phyloP scores from a whole-genome alignment of 176 grass and related monocot genomes.

The Eleusine indica region DNA sequence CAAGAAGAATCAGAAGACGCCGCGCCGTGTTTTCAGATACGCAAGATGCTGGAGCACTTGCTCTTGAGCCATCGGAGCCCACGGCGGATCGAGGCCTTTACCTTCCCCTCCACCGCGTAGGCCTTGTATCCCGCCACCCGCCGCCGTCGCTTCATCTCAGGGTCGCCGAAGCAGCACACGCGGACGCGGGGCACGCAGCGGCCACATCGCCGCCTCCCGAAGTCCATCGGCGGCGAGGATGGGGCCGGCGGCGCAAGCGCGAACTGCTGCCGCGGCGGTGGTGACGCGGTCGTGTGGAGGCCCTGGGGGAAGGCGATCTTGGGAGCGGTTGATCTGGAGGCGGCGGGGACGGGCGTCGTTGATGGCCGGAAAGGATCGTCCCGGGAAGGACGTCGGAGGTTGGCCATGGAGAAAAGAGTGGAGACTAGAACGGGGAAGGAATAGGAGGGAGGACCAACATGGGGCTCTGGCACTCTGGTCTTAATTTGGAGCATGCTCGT shows the following conservation, averaged over 20 bases:
- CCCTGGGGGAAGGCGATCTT: not conserved
- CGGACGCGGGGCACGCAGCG: not conserved
- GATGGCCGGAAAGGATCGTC: constrained; percentile 24
- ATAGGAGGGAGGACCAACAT: not conserved
- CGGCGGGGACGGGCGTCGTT: not conserved
- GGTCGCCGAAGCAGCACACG: constrained; percentile 68
- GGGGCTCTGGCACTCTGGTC: not conserved
- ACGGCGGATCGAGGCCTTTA: constrained; percentile 73
- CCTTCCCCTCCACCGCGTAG: constrained; percentile 72
- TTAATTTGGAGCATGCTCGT: constrained; percentile 31
- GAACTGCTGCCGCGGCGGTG: not conserved
- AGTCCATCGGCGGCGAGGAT: not conserved
- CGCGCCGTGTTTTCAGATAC: constrained; percentile 22
- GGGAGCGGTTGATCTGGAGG: not conserved
- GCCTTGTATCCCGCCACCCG: constrained; percentile 76
- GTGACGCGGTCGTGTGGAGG: not conserved
- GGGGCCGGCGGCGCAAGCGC: constrained; percentile 19
- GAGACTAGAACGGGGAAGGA: not conserved
- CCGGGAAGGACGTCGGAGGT: not conserved
- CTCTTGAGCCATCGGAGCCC: constrained; percentile 80
- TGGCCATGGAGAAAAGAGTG: constrained; percentile 23
- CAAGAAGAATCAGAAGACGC: not conserved
- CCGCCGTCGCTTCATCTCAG: constrained; percentile 78
- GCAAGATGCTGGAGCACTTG: constrained; percentile 71
- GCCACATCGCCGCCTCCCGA: constrained; percentile 3